Conservation (phyloP, 208 protist genomes). For the Strigomonas oncopelti region DNA sequence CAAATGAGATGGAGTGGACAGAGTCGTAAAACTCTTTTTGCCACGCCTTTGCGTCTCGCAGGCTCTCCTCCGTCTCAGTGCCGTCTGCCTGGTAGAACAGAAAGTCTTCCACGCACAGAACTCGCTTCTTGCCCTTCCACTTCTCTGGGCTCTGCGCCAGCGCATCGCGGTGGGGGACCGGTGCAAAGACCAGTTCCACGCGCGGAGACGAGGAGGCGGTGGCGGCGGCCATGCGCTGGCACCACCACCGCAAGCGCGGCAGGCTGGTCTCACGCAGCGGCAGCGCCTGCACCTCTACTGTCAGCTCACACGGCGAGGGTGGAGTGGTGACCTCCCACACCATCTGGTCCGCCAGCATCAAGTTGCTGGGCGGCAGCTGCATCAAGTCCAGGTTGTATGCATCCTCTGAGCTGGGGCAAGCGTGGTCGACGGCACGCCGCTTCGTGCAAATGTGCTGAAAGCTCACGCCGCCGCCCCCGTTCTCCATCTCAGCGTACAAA, state of each 20-base stretch:
- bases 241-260: neutral
- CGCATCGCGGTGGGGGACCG: too few relatives aligned
- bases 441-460: neutral
- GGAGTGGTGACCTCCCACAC: conserved; percentile 1
- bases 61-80: neutral
- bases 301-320: neutral
- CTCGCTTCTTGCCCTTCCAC: neutral
- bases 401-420: too few relatives aligned
- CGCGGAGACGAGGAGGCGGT: neutral
- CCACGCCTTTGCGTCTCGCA: too few relatives aligned
- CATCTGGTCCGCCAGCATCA: neutral
- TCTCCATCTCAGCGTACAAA: neutral
- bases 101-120: neutral
- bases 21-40: too few relatives aligned
- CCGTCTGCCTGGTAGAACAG: neutral
- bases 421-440: neutral
- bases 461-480: neutral
- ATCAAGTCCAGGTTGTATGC: neutral
- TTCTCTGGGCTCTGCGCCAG: conserved; percentile 1
- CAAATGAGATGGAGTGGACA: neutral
- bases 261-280: neutral
- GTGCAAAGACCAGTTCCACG: neutral
- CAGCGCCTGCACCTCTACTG: neutral
- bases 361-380: neutral
- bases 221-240: neutral